Evolutionary conservation across 495 filamentous ascomycete genomes (phyloP).

Genomic region (Sordaria brevicollis): DNA sequence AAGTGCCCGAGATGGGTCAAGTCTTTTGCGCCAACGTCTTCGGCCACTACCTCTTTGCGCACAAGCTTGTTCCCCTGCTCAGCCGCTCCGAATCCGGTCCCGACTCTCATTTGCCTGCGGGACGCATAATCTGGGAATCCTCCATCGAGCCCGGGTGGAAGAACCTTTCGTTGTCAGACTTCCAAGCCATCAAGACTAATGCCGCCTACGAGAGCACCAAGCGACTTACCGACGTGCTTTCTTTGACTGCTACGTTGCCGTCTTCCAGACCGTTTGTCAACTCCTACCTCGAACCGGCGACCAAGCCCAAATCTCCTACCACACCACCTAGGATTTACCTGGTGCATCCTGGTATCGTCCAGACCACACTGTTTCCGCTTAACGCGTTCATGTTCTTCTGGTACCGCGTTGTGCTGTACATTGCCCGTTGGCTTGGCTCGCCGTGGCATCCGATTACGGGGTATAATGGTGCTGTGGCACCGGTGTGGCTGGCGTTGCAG

Average conservation of each 20-base stretch:
- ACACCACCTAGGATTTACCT: constrained; percentile 55
- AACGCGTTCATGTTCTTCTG: constrained; percentile 50
- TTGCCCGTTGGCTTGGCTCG: constrained; percentile 69
- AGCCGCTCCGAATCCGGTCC: constrained; percentile 30
- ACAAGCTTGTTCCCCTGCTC: constrained; percentile 67
- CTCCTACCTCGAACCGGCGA: constrained; percentile 19
- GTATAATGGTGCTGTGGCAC: constrained; percentile 67
- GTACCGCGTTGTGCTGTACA: constrained; percentile 49
- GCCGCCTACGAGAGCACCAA: constrained; percentile 77
- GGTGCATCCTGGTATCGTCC: constrained; percentile 79
- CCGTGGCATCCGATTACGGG: constrained; percentile 72
- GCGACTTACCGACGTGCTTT: constrained; percentile 72
- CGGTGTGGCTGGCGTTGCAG: constrained; percentile 69
- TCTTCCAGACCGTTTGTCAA: constrained; percentile 46
- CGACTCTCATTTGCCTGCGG: constrained; percentile 21
- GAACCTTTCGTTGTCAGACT: constrained; percentile 52
- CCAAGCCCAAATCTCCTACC: background rate
- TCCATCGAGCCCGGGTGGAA: constrained; percentile 58
- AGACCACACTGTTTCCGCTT: constrained; percentile 68
- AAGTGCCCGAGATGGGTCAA: constrained; percentile 43
- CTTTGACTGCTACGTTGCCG: constrained; percentile 61
- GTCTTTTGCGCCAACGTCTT: constrained; percentile 90
- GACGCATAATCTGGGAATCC: constrained; percentile 74
- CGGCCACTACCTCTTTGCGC: constrained; percentile 85
- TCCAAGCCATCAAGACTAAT: constrained; percentile 56